phyloP scores from a whole-genome alignment of 805 yeast genomes.

The Yamadazyma sp. region DNA sequence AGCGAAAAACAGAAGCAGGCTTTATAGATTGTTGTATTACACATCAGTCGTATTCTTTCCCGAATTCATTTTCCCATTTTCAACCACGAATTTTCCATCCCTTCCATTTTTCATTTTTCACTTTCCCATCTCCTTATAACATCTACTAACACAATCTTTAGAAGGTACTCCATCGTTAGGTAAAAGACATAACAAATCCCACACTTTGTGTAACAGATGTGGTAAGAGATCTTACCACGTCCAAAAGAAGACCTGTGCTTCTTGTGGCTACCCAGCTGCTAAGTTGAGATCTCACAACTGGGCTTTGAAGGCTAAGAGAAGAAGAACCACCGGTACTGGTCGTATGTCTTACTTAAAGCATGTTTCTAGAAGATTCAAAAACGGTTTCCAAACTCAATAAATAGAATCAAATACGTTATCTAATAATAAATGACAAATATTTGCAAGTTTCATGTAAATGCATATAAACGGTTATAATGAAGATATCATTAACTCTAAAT shows the following conservation, averaged over 20 bases:
- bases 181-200: constrained; percentile 99
- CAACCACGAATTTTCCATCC: too few species aligned
- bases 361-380: constrained; percentile 97
- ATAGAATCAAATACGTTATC: constrained; percentile 7
- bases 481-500: too few species aligned
- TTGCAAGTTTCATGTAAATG: too few species aligned
- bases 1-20: too few species aligned
- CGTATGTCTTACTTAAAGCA: constrained; percentile 97
- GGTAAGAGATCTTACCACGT: constrained; percentile 98
- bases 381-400: constrained; percentile 79
- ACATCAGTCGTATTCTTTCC: too few species aligned
- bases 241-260: constrained; percentile 98
- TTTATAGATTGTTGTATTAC: too few species aligned
- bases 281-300: constrained; percentile 99
- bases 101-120: too few species aligned
- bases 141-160: constrained; percentile 22
- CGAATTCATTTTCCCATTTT: too few species aligned
- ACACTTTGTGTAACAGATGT: constrained; percentile 98
- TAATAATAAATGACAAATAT: constrained; percentile 1
- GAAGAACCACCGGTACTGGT: constrained; percentile 99
- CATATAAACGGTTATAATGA: too few species aligned
- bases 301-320: constrained; percentile 99
- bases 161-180: constrained; percentile 99
- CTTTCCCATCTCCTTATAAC: too few species aligned
- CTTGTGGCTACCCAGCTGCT: constrained; percentile 99